Percentiles rank a stretch among this genome's conserved stretches.
phyloP scores from a whole-genome alignment of 1,139 yeast genomes.

The Zygoascus hellenicus region DNA sequence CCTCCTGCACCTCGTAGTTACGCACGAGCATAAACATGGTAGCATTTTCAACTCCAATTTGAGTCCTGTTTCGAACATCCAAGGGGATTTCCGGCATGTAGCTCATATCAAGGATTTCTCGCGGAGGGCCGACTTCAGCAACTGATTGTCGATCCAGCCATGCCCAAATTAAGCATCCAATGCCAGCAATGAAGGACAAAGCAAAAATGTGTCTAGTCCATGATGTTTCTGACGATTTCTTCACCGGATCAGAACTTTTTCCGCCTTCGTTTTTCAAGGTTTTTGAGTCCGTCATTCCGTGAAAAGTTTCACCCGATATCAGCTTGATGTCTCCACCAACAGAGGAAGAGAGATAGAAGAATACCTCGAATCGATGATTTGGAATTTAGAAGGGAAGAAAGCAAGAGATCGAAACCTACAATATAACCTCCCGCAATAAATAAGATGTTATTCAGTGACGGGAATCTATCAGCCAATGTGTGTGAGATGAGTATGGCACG shows the following conservation, averaged over 20 bases:
- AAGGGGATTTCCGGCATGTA: conserved; percentile 23
- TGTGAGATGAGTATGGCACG: too few relatives aligned
- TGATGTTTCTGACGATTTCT: background rate
- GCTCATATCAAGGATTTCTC: conserved; percentile 21
- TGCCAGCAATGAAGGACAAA: background rate
- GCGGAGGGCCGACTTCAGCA: background rate
- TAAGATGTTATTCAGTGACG: too few relatives aligned
- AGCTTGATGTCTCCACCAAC: background rate
- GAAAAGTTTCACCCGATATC: too few relatives aligned
- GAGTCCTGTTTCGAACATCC: conserved; percentile 30
- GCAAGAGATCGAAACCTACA: background rate
- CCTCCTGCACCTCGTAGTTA: conserved; percentile 58
- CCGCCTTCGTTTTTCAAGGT: background rate
- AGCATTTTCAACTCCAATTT: conserved; percentile 50
- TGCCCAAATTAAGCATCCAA: conserved; percentile 1
- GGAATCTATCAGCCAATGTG: too few relatives aligned
- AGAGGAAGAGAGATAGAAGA: background rate
- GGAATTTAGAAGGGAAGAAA: background rate
- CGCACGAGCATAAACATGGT: conserved; percentile 68
- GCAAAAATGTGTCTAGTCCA: background rate
- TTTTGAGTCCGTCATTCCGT: background rate
- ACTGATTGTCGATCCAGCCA: background rate
- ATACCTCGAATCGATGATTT: background rate
- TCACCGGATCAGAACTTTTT: background rate
- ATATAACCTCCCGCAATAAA: too few relatives aligned